phyloP scores from a whole-genome alignment of 2,329 filamentous ascomycete genomes.

The Fusarium neocosmosporiellum region DNA sequence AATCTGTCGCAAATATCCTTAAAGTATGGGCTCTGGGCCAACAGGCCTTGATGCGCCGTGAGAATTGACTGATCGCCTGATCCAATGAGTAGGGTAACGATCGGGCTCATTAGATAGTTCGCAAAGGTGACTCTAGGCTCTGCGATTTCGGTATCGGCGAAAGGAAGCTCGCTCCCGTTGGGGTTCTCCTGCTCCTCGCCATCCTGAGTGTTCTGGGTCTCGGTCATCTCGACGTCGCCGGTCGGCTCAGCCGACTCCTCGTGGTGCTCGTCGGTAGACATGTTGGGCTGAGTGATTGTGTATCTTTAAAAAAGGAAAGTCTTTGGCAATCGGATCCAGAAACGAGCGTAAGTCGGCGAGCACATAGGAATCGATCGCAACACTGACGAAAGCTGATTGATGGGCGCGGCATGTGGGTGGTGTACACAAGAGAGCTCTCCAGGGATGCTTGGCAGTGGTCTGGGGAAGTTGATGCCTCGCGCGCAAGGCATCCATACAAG shows the following conservation, averaged over 20 bases:
- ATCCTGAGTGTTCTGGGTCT: slow-evolving; percentile 48
- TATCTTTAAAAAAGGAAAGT: neutral
- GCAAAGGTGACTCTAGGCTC: slow-evolving; percentile 59
- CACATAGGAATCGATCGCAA: neutral
- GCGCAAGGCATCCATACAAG: slow-evolving; percentile 21
- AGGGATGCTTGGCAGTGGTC: slow-evolving; percentile 7
- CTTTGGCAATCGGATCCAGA: neutral
- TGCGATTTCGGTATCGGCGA: slow-evolving; percentile 50
- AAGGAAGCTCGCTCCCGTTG: slow-evolving; percentile 51
- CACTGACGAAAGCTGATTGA: slow-evolving; percentile 4
- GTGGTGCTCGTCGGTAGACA: slow-evolving; percentile 44
- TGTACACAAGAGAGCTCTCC: neutral
- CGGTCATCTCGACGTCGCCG: slow-evolving; percentile 55
- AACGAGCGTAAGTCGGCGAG: slow-evolving; percentile 14
- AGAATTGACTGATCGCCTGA: slow-evolving; percentile 72
- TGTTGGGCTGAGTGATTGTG: slow-evolving; percentile 33
- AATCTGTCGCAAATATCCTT: slow-evolving; percentile 71
- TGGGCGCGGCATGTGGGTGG: slow-evolving; percentile 1
- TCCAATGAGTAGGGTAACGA: slow-evolving; percentile 76
- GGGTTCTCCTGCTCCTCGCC: slow-evolving; percentile 48
- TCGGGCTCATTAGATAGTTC: slow-evolving; percentile 74
- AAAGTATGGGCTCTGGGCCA: slow-evolving; percentile 81
- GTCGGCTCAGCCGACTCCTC: slow-evolving; percentile 42
- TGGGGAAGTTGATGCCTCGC: slow-evolving; percentile 6
- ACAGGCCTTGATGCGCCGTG: slow-evolving; percentile 82